Percentiles rank a stretch among this genome's conserved stretches.
Evolutionary conservation across 352 stramenopile species (phyloP).

Genomic region (Pythium coloratum): DNA sequence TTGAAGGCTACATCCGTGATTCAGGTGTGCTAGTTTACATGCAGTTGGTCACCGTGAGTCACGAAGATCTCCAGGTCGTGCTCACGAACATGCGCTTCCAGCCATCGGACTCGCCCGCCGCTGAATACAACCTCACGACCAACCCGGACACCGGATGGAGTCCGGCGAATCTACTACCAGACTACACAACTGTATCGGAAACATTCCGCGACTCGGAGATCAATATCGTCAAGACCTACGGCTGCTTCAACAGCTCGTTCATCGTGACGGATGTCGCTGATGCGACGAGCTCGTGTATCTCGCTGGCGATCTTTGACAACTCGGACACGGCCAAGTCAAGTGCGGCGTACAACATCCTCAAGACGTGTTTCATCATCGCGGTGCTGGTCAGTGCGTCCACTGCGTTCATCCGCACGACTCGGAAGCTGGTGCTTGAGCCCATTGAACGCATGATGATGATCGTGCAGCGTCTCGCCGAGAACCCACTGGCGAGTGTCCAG

Average conservation of each 20-base stretch:
- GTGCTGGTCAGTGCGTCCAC: slow-evolving; percentile 79
- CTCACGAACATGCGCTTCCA: slow-evolving; percentile 56
- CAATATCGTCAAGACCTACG: slow-evolving; percentile 78
- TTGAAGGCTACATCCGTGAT: slow-evolving; percentile 70
- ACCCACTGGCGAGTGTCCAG: slow-evolving; percentile 85
- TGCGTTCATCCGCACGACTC: slow-evolving; percentile 82
- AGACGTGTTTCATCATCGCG: slow-evolving; percentile 87
- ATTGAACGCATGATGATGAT: slow-evolving; percentile 92
- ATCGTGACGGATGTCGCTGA: slow-evolving; percentile 52
- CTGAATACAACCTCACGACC: slow-evolving; percentile 46
- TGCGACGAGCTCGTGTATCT: slow-evolving; percentile 56
- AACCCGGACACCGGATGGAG: slow-evolving; percentile 70
- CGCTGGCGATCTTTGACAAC: slow-evolving; percentile 86
- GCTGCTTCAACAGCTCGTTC: slow-evolving; percentile 70
- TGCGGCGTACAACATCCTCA: slow-evolving; percentile 84
- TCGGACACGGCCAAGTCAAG: slow-evolving; percentile 41
- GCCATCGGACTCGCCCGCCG: slow-evolving; percentile 29
- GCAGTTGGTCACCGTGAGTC: slow-evolving; percentile 57
- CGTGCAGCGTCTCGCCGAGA: slow-evolving; percentile 86
- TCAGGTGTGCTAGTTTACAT: slow-evolving; percentile 54
- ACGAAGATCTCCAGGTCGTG: slow-evolving; percentile 30
- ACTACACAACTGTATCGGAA: slow-evolving; percentile 41
- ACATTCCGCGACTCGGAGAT: slow-evolving; percentile 57
- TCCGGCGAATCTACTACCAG: slow-evolving; percentile 29
- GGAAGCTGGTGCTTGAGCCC: slow-evolving; percentile 82